Base-by-base conservation (phyloP, 805 yeast genomes). In the Pichia phayaonensis region DNA sequence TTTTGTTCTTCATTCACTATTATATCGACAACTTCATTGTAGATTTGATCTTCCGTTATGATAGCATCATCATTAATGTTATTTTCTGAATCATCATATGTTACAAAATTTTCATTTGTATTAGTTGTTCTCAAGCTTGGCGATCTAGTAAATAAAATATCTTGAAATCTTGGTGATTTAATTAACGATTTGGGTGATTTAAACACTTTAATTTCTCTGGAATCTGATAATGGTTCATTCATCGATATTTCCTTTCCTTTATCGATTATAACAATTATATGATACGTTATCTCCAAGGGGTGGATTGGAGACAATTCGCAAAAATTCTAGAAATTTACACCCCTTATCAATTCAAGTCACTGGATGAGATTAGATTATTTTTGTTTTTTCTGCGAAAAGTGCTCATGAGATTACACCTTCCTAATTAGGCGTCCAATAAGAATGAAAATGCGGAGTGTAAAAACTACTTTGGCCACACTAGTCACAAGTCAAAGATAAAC, bases 1-100 rank as follows among this genome's bases (percentile, higher is more conserved):
- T 55, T 59, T 22, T 67, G 61, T 52, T 78, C 81, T 42, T 71
- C 64, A 12, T 58, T 47, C 21, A 56, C 61, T 53, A 65, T 65
- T n/a, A 65, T 58, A 39, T 63, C 67, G 15, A 64, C 62, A 11
- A 64, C 65, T 47, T 65, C 67, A 7, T 56, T 61, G 5, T 54
- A 57, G 13, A 63, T 56, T 45, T 63, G 62, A 21, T 58, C 59
- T 23, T 59, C 56, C 1, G 64, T 43, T 10, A 58, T 46, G 12
- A 52, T 15, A 46, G 8, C 20, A 34, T 34, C 20, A 34, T 34
- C 11, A 6, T n/a, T n/a, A 13, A 13, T 15, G n/a, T 23, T 20
- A 40, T 23, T 23, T 6, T 40, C 27, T 7, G 8, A 15, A 16
- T 22, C 7, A 15, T 40, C 18, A 16, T 16, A 15, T 3, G 22